phyloP scores from a whole-genome alignment of 2,329 filamentous ascomycete species.

The Pleomassaria siparia region DNA sequence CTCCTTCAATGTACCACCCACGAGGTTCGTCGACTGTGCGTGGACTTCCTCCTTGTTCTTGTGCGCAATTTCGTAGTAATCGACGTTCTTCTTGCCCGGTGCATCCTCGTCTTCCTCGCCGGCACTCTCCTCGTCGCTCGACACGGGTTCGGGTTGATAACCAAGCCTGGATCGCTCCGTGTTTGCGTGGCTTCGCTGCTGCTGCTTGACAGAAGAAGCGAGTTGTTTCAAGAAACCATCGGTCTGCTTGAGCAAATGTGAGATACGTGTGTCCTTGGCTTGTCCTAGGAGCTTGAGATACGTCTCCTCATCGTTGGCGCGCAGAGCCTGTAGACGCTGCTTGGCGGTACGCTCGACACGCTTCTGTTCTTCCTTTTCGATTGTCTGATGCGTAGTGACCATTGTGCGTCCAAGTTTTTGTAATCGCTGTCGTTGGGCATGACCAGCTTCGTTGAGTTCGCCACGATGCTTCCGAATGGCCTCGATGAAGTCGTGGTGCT shows the following conservation, averaged over 20 bases:
- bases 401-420: conserved; percentile 89
- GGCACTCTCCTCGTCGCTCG: conserved; percentile 56
- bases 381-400: conserved; percentile 87
- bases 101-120: conserved; percentile 68
- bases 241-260: conserved; percentile 92
- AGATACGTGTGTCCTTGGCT: conserved; percentile 98
- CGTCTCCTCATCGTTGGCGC: conserved; percentile 98
- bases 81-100: conserved; percentile 75
- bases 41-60: conserved; percentile 89
- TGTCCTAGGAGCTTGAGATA: conserved; percentile 97
- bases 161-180: conserved; percentile 72
- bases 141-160: conserved; percentile 52
- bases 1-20: conserved; percentile 91
- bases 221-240: conserved; percentile 97
- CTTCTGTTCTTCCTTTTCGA: conserved; percentile 99
- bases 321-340: conserved; percentile 97
- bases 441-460: conserved; percentile 71
- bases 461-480: conserved; percentile 80
- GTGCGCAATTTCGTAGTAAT: conserved; percentile 98
- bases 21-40: conserved; percentile 79
- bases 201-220: conserved; percentile 88
- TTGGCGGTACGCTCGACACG: conserved; percentile 96
- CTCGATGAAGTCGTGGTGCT: conserved; percentile 87
- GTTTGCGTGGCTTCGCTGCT: conserved; percentile 77
- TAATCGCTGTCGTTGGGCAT: conserved; percentile 70